Evolutionary conservation across 768 basidiomycete species (phyloP).

Genomic region (Suillus bovinus): DNA sequence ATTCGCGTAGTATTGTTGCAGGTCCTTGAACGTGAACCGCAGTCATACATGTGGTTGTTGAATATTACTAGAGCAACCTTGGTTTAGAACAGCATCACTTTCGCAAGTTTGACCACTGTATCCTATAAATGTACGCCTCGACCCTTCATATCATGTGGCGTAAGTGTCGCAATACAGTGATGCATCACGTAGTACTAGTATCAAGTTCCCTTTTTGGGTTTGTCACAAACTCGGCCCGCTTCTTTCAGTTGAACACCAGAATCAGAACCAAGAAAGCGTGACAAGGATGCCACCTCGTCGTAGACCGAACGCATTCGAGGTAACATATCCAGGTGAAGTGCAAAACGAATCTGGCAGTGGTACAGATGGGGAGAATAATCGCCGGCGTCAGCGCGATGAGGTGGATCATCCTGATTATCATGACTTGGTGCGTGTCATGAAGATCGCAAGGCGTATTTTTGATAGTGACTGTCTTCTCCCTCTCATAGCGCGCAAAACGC

Average conservation of each 20-base stretch:
- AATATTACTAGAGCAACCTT: neutral
- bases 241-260: neutral
- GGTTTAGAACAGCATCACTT: neutral
- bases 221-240: neutral
- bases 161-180: too few species aligned
- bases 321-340: constrained; percentile 45
- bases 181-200: too few species aligned
- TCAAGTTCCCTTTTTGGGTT: neutral
- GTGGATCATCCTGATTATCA: constrained; percentile 3
- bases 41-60: neutral
- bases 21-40: neutral
- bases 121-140: too few species aligned
- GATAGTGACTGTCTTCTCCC: neutral
- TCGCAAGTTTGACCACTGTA: neutral
- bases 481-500: constrained; percentile 25
- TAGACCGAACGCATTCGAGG: constrained; percentile 55
- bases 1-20: neutral
- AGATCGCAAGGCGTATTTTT: neutral
- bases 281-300: constrained; percentile 37
- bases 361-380: constrained; percentile 25
- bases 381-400: constrained; percentile 27
- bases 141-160: too few species aligned
- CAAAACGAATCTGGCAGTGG: constrained; percentile 22
- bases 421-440: constrained; percentile 18
- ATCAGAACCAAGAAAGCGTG: neutral